Percentiles rank a stretch among this genome's conserved stretches.
Evolutionary conservation across 192 early-diverging fungal species (phyloP).

Genomic region (Coemansia sp.): DNA sequence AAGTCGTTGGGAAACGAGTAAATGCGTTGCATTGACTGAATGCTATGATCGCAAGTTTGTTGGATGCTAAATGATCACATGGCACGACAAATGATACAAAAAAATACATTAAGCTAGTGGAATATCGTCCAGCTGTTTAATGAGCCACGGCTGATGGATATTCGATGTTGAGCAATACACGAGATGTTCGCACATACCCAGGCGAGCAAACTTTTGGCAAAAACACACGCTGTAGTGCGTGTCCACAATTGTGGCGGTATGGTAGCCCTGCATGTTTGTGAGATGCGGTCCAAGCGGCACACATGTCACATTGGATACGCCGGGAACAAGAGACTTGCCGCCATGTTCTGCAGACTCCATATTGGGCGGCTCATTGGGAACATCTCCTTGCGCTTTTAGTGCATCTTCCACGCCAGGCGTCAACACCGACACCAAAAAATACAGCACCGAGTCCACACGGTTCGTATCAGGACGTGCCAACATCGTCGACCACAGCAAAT

Average conservation of each 20-base stretch:
- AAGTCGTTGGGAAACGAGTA: no score
- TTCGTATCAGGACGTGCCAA: constrained; percentile 17
- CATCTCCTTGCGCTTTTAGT: neutral
- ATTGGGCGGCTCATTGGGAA: neutral
- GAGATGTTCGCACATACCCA: constrained; percentile 29
- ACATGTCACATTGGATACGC: neutral
- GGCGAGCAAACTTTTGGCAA: constrained; percentile 18
- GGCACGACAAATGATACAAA: no score
- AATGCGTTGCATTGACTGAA: no score
- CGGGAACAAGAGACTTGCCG: neutral
- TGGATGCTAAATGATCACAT: no score
- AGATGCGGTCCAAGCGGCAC: neutral
- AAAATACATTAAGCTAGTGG: constrained; percentile 1
- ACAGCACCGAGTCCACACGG: constrained; percentile 36
- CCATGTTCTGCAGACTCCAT: constrained; percentile 9
- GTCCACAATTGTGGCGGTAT: constrained; percentile 14
- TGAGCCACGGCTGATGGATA: constrained; percentile 36
- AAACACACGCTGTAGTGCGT: constrained; percentile 29
- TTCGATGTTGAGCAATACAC: constrained; percentile 21
- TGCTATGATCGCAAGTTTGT: no score
- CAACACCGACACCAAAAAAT: constrained; percentile 20
- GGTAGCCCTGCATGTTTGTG: no score
- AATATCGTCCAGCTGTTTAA: constrained; percentile 15
- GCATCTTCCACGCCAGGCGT: constrained; percentile 17
- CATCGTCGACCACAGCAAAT: constrained; percentile 37